Conservation (phyloP, 106 monocot species). For the Alisma plantagoaquatica region DNA sequence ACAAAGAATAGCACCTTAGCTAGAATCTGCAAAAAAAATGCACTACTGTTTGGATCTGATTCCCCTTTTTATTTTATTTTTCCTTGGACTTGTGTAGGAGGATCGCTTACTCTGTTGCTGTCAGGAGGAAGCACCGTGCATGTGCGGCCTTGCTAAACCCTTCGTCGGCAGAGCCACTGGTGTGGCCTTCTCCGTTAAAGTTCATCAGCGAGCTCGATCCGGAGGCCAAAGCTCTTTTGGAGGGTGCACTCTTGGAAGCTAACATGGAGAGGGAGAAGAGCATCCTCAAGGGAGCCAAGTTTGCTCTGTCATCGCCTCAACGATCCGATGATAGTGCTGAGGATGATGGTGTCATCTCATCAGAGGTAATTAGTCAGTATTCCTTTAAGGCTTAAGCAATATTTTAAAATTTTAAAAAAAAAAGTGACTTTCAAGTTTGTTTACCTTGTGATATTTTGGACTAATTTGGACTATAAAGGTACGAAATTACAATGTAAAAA, state of each 20-base stretch:
- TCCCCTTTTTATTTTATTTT: no score
- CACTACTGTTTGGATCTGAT: no score
- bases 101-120: constrained; percentile 62
- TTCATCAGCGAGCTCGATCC: constrained; percentile 77
- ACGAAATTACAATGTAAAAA: no score
- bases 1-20: no score
- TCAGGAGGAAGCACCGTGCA: constrained; percentile 58
- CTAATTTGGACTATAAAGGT: no score
- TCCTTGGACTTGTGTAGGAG: constrained; percentile 39
- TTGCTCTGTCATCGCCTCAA: constrained; percentile 32
- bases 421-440: no score
- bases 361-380: no score
- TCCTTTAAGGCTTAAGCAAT: no score
- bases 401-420: no score
- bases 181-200: constrained; percentile 91
- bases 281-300: constrained; percentile 57
- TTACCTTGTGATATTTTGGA: no score
- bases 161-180: constrained; percentile 75
- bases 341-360: no score
- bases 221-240: constrained; percentile 67
- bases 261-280: constrained; percentile 75
- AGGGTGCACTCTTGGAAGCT: constrained; percentile 72
- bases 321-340: constrained; percentile 40
- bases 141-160: constrained; percentile 88
- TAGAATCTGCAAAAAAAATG: no score